Base-by-base conservation (phyloP, 2,329 filamentous ascomycete genomes). In the Paracorniculantispora psalliotae region DNA sequence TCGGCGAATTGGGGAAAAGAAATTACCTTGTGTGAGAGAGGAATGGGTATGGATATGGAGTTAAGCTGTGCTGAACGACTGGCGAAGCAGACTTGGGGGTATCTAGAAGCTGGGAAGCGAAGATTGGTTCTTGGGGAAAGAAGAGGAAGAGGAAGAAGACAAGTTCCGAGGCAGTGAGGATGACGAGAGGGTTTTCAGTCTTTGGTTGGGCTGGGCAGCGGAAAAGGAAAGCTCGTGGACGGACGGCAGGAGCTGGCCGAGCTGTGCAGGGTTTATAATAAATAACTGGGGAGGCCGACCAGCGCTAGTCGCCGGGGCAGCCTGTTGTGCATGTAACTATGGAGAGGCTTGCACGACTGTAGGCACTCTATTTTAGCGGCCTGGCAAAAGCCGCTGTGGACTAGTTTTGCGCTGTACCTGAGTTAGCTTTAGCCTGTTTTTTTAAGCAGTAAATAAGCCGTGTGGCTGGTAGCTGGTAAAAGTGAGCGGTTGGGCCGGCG, bases 231-330 rank as follows among this genome's bases (percentile, higher is more conserved):
- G 44, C 54, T 57, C 52, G 28, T 48, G 15, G 23, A 8, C 13
- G 43, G 43, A 56, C 54, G 54, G 54, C 54, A 57, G 49, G 54
- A 57, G 54, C 54, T 57, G 54, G 54, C 54, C 54, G 54, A 57
- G 46, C 33, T 15, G 44, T 13, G 44, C 44, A 57, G 44, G 54
- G 44, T 39, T 41, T 57, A 55, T 49, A n/a, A n/a, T n/a, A n/a
- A n/a, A n/a, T n/a, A 39, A 57, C 33, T 57, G 54, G 54, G n/a
- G 54, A 49, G 49, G 33, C 43, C 54, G 23, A 48, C 17, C 44
- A 41, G 44, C 54, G 54, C 54, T 57, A 56, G 52, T 56, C 52
- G 43, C 54, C 13, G 37, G 48, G 50, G 50, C 35, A 33, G 30
- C 30, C 6, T 33, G 30, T n/a, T n/a, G 30, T 6, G 30, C 12